phyloP scores from a whole-genome alignment of 2,329 filamentous ascomycete genomes.

The Fusarium setosum region DNA sequence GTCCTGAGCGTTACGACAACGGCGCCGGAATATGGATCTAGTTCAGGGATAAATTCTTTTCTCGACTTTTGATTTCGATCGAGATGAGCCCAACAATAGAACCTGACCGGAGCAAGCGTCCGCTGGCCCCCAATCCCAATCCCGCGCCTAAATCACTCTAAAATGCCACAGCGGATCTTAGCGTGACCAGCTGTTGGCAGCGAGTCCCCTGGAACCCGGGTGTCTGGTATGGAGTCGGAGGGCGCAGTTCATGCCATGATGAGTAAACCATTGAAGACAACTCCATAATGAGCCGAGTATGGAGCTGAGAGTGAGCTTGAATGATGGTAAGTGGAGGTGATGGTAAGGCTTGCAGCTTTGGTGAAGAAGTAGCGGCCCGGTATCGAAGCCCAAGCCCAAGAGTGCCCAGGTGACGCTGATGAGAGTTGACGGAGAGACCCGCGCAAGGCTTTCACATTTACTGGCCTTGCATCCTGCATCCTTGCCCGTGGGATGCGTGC shows the following conservation, averaged over 20 bases:
- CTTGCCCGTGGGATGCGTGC: constrained; percentile 1
- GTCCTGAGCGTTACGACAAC: background rate
- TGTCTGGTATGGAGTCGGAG: background rate
- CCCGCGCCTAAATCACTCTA: constrained; percentile 10
- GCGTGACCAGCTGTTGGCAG: constrained; percentile 14
- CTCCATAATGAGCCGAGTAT: background rate
- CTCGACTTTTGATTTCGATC: constrained; percentile 18
- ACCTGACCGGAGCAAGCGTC: constrained; percentile 15
- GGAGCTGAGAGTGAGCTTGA: background rate
- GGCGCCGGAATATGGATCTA: constrained; percentile 2
- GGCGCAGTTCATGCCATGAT: background rate
- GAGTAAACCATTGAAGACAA: background rate
- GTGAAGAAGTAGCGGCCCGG: no score
- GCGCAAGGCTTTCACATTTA: no score
- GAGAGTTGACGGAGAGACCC: background rate
- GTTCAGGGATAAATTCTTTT: constrained; percentile 1
- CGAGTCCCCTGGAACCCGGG: background rate
- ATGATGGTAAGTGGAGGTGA: no score
- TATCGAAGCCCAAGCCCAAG: no score
- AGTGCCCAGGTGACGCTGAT: no score
- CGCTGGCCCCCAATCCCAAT: constrained; percentile 9
- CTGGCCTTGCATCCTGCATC: background rate
- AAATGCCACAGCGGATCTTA: constrained; percentile 13
- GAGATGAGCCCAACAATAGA: constrained; percentile 1
- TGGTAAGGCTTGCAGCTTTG: no score